Evolutionary conservation across 305 asterid species (phyloP), one percentile per base, ranked within the genome.

Genomic region (Caryopteris hybrid): DNA sequence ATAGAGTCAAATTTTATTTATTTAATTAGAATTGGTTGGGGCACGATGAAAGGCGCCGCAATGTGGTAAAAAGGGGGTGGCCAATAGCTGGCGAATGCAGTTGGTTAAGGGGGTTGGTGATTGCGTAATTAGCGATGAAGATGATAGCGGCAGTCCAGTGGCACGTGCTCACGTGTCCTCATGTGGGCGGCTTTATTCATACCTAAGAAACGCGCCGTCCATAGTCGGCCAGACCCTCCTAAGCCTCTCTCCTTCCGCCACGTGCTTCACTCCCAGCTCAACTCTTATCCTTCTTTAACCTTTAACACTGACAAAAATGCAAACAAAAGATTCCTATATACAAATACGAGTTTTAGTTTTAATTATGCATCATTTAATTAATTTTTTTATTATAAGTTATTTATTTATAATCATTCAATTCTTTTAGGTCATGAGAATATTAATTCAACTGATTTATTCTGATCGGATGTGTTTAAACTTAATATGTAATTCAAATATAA

Each of bases 101-200:
- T n/a, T n/a, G n/a, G n/a, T n/a, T n/a, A 11, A n/a, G 5, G 23
- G 6, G 21, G 58, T 69, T 52, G 62, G 52, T 39, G 63, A 69
- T 55, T 47, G 64, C 72, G 80, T 65, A 14, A 18, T 77, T 50
- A 68, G 57, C 80, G 79, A 59, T 61, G 75, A 56, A 72, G 77
- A 50, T 73, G 72, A 61, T 66, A 55, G 74, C 53, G 75, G 70
- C 76, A 55, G 29, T 56, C 20, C 46, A 39, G 25, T 34, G 59
- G 61, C 74, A 78, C 84, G 76, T 71, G 69, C 61, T 70, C 83
- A 57, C 81, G 81, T 75, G 78, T 43, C 62, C 27, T 75, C 75
- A 72, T 69, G 72, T 67, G 71, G 61, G 59, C 70, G 78, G 46
- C 76, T 70, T 66, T 52, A 71, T 23, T 50, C 74, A 29, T 18